Percentiles rank a stretch among this genome's conserved stretches.
phyloP scores from a whole-genome alignment of 1,284 basidiomycete species.

The Apiotrichum veenhuisii region DNA sequence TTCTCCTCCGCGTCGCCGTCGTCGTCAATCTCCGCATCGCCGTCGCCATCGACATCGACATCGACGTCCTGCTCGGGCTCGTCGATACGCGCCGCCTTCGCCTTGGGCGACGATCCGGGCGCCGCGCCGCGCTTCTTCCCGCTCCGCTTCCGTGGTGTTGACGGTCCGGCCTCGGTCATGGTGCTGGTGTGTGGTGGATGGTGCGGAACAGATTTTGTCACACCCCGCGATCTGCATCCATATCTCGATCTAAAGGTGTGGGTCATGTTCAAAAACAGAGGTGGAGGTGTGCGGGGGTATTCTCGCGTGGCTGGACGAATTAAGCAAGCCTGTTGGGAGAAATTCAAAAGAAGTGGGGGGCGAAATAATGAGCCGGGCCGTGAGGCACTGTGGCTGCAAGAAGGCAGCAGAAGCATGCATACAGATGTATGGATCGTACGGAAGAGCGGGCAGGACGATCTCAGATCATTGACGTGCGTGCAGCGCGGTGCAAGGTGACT shows the following conservation, averaged over 20 bases:
- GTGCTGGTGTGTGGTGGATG: not conserved
- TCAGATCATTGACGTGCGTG: too few species aligned
- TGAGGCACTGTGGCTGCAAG: not conserved
- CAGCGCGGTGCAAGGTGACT: too few species aligned
- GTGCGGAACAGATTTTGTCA: too few species aligned
- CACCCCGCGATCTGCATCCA: too few species aligned
- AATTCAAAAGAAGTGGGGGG: not conserved
- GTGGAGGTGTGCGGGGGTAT: not conserved
- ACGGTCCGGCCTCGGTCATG: slow-evolving; percentile 14
- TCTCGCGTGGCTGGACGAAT: not conserved
- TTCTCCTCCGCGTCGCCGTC: not conserved
- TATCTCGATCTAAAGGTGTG: too few species aligned
- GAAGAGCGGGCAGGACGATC: too few species aligned
- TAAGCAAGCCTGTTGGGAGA: not conserved
- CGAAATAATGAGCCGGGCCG: not conserved
- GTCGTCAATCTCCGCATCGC: slow-evolving; percentile 7
- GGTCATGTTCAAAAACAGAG: not conserved
- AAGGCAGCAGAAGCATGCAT: too few species aligned
- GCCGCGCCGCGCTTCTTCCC: slow-evolving; percentile 12
- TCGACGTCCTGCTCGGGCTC: slow-evolving; percentile 9
- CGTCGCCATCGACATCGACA: slow-evolving; percentile 2
- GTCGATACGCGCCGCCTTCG: slow-evolving; percentile 12
- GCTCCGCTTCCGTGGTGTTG: slow-evolving; percentile 3
- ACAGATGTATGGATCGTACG: too few species aligned
- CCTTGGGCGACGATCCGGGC: not conserved